phyloP scores from a whole-genome alignment of 2,329 filamentous ascomycete species.

The Curvularia lunata region DNA sequence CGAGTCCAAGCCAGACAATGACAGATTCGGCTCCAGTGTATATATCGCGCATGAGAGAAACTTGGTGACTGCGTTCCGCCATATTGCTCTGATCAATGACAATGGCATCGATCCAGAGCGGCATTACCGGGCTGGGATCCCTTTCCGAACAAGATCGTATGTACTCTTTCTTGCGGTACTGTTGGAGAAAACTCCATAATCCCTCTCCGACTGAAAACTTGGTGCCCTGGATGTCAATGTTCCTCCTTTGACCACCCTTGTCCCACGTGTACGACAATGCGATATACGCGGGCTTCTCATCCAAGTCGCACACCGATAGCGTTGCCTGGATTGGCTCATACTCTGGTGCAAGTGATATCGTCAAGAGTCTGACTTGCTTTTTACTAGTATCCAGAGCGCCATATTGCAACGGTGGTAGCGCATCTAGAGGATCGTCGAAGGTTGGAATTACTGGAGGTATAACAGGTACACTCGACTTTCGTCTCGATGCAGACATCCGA shows the following conservation, averaged over 20 bases:
- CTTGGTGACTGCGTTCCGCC: constrained; percentile 21
- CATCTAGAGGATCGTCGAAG: background rate
- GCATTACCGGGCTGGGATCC: background rate
- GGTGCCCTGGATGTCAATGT: constrained; percentile 14
- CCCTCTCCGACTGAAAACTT: constrained; percentile 16
- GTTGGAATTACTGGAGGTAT: background rate
- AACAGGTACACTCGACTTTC: constrained; percentile 4
- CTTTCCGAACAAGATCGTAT: constrained; percentile 9
- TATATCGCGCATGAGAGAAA: constrained; percentile 20
- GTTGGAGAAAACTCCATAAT: constrained; percentile 22
- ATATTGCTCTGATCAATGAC: constrained; percentile 22
- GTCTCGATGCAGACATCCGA: constrained; percentile 3
- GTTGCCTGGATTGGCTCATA: constrained; percentile 10
- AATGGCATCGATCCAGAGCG: constrained; percentile 25
- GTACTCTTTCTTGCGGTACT: constrained; percentile 18
- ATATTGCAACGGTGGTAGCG: constrained; percentile 10
- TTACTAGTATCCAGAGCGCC: constrained; percentile 8
- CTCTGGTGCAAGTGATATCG: constrained; percentile 12
- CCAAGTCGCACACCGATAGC: constrained; percentile 13
- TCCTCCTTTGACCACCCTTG: constrained; percentile 10
- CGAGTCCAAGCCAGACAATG: constrained; percentile 21
- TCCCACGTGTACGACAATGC: constrained; percentile 28
- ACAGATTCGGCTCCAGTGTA: constrained; percentile 20
- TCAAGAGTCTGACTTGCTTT: constrained; percentile 17
- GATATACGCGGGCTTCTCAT: constrained; percentile 17